Evolutionary conservation across 176 grass and related monocot genomes (phyloP).

Genomic region (Calamus simplicifolius): DNA sequence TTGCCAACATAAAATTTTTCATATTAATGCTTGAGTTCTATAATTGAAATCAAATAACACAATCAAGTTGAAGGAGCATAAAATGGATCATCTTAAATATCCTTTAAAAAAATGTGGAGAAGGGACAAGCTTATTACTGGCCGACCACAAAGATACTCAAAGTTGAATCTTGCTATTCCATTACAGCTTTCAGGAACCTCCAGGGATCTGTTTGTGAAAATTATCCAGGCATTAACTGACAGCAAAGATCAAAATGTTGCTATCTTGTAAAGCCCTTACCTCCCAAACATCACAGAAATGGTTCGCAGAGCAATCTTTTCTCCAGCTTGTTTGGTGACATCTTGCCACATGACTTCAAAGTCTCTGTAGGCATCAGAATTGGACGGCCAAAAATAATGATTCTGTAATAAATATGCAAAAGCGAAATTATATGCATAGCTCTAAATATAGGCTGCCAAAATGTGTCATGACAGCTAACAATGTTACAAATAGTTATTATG

Average conservation of each 20-base stretch:
- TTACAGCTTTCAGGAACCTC: conserved; percentile 93
- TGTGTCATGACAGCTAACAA: too few relatives aligned
- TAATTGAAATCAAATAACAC: too few relatives aligned
- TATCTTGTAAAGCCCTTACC: conserved; percentile 23
- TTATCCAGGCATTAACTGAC: conserved; percentile 18
- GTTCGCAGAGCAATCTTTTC: conserved; percentile 29
- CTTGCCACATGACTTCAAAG: conserved; percentile 64
- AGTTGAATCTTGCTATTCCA: conserved; percentile 71
- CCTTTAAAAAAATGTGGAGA: too few relatives aligned
- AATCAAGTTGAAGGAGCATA: too few relatives aligned
- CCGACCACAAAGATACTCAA: conserved; percentile 82
- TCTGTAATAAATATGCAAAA: conserved; percentile 22
- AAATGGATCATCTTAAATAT: too few relatives aligned
- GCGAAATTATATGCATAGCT: too few relatives aligned
- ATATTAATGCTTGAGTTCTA: too few relatives aligned
- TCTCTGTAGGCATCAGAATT: conserved; percentile 36
- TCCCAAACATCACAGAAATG: conserved; percentile 96
- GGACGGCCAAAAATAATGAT: conserved; percentile 75
- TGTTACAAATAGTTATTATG: too few relatives aligned
- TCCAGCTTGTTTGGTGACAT: conserved; percentile 34
- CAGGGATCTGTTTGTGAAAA: conserved; percentile 46
- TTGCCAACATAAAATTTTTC: too few relatives aligned
- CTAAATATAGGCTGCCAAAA: too few relatives aligned
- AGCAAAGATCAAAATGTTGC: not conserved
- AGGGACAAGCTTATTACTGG: conserved; percentile 45